phyloP scores from a whole-genome alignment of 2,329 filamentous ascomycete species.

The Cordyceps fumosorosea region DNA sequence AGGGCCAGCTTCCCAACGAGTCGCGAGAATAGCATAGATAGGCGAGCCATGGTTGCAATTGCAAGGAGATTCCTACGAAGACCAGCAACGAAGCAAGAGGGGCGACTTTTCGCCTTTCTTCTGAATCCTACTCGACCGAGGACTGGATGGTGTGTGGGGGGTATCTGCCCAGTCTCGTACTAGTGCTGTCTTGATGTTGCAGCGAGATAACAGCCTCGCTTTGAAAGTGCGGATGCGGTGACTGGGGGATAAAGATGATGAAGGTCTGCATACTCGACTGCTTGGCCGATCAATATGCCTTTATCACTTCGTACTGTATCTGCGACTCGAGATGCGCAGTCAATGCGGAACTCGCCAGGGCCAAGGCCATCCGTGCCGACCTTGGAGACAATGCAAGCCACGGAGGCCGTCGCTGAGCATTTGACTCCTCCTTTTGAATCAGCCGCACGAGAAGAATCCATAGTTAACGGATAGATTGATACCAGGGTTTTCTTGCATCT shows the following conservation, averaged over 20 bases:
- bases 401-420: neutral
- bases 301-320: neutral
- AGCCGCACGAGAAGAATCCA: neutral
- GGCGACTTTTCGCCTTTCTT: neutral
- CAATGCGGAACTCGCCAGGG: too few species aligned
- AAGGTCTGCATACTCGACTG: neutral
- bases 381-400: neutral
- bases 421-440: neutral
- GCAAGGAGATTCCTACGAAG: neutral
- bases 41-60: neutral
- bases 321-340: neutral
- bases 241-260: neutral
- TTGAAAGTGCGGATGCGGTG: neutral
- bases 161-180: slow-evolving; percentile 3
- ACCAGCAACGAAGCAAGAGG: neutral
- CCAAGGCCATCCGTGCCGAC: neutral
- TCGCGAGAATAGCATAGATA: neutral
- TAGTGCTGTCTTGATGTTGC: neutral
- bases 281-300: neutral
- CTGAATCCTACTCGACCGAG: neutral
- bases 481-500: neutral
- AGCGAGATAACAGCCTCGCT: neutral
- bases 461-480: too few species aligned
- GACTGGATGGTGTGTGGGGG: neutral
- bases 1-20: slow-evolving; percentile 4